Evolutionary conservation across 805 yeast genomes (phyloP).

Genomic region (Komagataella kurtzmanii): DNA sequence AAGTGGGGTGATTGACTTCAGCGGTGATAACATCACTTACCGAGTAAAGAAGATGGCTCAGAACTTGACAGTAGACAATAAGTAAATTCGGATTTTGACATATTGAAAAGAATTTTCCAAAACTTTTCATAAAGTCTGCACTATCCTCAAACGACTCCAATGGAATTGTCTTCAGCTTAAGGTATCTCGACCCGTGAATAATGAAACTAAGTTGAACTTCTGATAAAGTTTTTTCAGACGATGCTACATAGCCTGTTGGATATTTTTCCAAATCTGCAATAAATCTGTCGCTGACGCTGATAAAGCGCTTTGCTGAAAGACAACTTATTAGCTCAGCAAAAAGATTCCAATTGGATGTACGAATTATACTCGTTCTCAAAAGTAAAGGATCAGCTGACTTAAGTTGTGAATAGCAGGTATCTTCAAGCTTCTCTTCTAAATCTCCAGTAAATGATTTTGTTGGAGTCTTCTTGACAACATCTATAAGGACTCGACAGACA

Average conservation of each 20-base stretch:
- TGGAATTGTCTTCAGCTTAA: conserved; percentile 71
- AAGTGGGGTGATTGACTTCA: conserved; percentile 89
- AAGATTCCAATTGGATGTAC: conserved; percentile 88
- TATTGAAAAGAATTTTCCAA: conserved; percentile 67
- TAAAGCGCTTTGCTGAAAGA: conserved; percentile 75
- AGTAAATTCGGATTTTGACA: conserved; percentile 54
- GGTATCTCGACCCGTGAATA: conserved; percentile 84
- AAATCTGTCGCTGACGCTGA: conserved; percentile 85
- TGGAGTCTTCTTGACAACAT: conserved; percentile 81
- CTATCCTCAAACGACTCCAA: conserved; percentile 85
- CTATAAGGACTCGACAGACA: conserved; percentile 82
- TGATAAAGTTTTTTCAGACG: conserved; percentile 19
- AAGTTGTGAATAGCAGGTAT: conserved; percentile 82
- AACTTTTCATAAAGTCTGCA: conserved; percentile 77
- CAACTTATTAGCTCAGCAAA: conserved; percentile 82
- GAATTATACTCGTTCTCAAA: conserved; percentile 53
- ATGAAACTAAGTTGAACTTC: conserved; percentile 55
- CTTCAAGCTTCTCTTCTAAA: conserved; percentile 74
- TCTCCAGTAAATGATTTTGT: conserved; percentile 64
- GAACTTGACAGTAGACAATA: conserved; percentile 75
- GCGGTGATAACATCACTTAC: conserved; percentile 81
- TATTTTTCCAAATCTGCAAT: conserved; percentile 84
- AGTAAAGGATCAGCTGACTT: conserved; percentile 73
- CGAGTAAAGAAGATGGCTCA: conserved; percentile 63
- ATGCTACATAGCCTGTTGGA: conserved; percentile 27